phyloP scores from a whole-genome alignment of 495 filamentous ascomycete genomes.

The Lindgomyces ingoldianus region DNA sequence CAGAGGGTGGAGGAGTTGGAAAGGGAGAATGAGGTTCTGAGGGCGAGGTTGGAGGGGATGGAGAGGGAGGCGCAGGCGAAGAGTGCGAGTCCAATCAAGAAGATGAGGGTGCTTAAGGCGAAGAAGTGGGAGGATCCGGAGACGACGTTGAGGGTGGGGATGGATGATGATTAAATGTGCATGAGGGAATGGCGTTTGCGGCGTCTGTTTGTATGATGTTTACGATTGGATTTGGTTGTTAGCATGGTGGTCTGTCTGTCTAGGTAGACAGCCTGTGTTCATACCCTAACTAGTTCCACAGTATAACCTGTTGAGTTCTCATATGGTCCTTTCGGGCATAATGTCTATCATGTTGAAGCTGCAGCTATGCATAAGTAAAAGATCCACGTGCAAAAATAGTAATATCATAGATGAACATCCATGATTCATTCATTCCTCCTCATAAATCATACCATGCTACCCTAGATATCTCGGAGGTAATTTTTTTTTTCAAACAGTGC shows the following conservation, averaged over 20 bases:
- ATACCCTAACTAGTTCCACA: too few relatives aligned
- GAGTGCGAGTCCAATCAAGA: constrained; percentile 46
- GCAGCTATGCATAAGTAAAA: too few relatives aligned
- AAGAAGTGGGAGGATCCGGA: constrained; percentile 45
- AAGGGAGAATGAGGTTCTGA: constrained; percentile 43
- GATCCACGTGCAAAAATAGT: not conserved
- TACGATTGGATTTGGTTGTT: constrained; percentile 7
- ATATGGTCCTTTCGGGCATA: too few relatives aligned
- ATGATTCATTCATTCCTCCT: not conserved
- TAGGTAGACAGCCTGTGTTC: too few relatives aligned
- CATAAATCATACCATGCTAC: not conserved
- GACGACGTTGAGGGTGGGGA: constrained; percentile 1
- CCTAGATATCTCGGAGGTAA: not conserved
- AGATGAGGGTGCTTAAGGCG: constrained; percentile 47
- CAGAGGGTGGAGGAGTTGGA: constrained; percentile 41
- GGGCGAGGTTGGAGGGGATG: constrained; percentile 37
- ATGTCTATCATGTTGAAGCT: too few relatives aligned
- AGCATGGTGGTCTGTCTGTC: not conserved
- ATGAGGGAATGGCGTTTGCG: not conserved
- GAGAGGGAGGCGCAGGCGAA: constrained; percentile 39
- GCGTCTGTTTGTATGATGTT: not conserved
- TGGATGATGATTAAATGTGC: constrained; percentile 11
- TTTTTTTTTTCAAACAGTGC: not conserved
- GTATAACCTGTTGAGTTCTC: too few relatives aligned
- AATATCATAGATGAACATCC: not conserved